Conservation (phyloP, 768 basidiomycete genomes). For the Lyophyllum decastes region DNA sequence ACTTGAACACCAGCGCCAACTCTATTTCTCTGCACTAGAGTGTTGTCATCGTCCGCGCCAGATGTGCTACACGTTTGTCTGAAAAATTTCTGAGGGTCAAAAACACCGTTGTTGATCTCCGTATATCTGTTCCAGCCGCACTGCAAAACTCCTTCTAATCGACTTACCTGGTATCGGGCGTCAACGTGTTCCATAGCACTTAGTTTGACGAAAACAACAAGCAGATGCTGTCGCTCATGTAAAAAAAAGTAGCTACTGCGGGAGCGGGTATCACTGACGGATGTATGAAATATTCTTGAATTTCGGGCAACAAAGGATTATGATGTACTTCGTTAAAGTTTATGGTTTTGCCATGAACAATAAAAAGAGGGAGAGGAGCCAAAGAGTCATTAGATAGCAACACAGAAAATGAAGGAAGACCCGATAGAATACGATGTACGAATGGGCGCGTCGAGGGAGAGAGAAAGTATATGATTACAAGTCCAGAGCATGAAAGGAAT, state of each 20-base stretch:
- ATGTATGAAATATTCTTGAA: slow-evolving; percentile 10
- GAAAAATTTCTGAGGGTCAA: too few species aligned
- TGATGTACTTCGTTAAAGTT: slow-evolving; percentile 17
- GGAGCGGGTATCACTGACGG: slow-evolving; percentile 2
- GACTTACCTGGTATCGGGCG: too few species aligned
- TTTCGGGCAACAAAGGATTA: slow-evolving; percentile 16
- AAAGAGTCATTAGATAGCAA: slow-evolving; percentile 38
- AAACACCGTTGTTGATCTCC: too few species aligned
- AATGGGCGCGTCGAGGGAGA: slow-evolving; percentile 14
- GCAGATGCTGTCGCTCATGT: not conserved
- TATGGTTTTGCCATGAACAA: slow-evolving; percentile 14
- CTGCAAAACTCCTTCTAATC: too few species aligned
- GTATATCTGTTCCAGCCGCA: too few species aligned
- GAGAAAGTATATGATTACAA: slow-evolving; percentile 42
- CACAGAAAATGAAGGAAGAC: slow-evolving; percentile 25
- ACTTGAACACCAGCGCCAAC: too few species aligned
- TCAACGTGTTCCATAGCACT: not conserved
- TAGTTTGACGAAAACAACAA: not conserved
- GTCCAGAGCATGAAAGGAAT: slow-evolving; percentile 26
- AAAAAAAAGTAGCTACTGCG: not conserved
- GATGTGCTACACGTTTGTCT: too few species aligned
- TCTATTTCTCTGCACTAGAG: too few species aligned
- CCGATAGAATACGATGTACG: slow-evolving; percentile 18
- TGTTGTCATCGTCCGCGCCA: too few species aligned
- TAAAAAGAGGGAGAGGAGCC: slow-evolving; percentile 10